Evolutionary conservation across 1,284 basidiomycete species (phyloP), one percentile per base, ranked within the genome.

Genomic region (Sporisorium exsertum): DNA sequence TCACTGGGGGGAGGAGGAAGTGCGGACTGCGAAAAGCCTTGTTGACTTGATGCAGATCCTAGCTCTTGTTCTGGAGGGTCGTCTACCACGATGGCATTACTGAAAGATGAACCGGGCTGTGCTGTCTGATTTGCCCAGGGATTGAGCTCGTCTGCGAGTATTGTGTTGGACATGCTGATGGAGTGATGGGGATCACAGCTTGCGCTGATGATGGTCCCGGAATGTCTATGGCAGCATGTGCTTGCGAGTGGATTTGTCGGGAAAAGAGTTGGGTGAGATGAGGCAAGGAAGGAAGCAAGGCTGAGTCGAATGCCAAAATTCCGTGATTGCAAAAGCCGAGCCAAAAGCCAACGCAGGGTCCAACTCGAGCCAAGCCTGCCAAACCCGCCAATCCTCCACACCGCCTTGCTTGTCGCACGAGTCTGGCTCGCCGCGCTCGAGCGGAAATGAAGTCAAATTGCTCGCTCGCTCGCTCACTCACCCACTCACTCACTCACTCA

Each of bases 31-130:
- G 57, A 51, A 16, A 72, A 72, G 18, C 69, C 59, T 51, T 66
- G 53, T 8, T 53, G 54, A 12, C 37, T 24, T 18, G 62, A 49
- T 3, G 46, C 64, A 4, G 47, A 37, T 26, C 56, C 18, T 0
- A 32, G 33, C 15, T 58, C 27, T 50, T 13, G 33, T 35, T 72
- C 62, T 63, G 64, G 61, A 2, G 64, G 69, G 24, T 77, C 74
- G 27, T 69, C 69, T 51, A 77, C 35, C 5, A 58, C 29, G 49
- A 77, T 77, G 33, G 69, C 61, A 54, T 69, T 45, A n/a, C 49
- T 24, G 26, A 35, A 22, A 24, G 69, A 72, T 13, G 69, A 66
- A 9, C 69, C 69, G 1, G 63, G 46, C 26, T 55, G 59, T 3
- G 55, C 1, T 16, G 22, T 8, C 1, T 54, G n/a, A 16, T 4